A percentile compares a stretch with the other conserved stretches of the same genome.
These are phyloP conservation scores for Trichoderma hamatum DNA, from an alignment of 2,329 filamentous ascomycete genomes.

Conservation along the genomic window DNA sequence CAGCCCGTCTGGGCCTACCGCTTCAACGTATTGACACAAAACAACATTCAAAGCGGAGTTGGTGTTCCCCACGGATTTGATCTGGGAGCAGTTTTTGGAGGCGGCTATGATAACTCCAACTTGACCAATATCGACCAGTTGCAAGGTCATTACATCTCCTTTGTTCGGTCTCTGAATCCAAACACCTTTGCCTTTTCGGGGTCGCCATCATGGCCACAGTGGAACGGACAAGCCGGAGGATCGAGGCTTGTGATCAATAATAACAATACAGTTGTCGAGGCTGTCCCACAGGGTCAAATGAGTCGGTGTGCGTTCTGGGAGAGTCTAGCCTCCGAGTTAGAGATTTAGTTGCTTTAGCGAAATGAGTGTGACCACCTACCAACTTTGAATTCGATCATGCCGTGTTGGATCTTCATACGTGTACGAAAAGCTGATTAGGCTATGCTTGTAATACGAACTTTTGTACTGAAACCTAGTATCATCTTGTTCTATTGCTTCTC, in stretches of 20 bases:
- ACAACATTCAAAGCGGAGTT: conserved; percentile 52
- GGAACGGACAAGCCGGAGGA: conserved; percentile 23
- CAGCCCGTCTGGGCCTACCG: conserved; percentile 22
- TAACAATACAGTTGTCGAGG: conserved; percentile 23
- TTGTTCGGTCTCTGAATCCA: conserved; percentile 65
- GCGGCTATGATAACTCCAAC: conserved; percentile 33
- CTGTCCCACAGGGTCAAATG: conserved; percentile 21
- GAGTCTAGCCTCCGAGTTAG: conserved; percentile 9
- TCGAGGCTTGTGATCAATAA: conserved; percentile 21
- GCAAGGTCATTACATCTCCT: conserved; percentile 70
- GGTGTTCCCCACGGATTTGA: conserved; percentile 69
- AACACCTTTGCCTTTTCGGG: conserved; percentile 54
- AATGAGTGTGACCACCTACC: not conserved
- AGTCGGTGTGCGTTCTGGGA: conserved; percentile 24
- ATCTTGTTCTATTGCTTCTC: not conserved
- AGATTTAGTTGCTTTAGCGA: not conserved
- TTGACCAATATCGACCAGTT: conserved; percentile 58
- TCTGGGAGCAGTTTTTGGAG: conserved; percentile 65
- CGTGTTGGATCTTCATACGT: not conserved
- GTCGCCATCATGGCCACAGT: conserved; percentile 22
- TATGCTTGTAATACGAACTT: not conserved
- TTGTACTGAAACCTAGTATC: not conserved
- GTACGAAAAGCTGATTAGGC: not conserved
- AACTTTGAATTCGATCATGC: not conserved
- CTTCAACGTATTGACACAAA: conserved; percentile 27